Evolutionary conservation across 768 basidiomycete species (phyloP).

Genomic region (Podaxis carcinomalis): DNA sequence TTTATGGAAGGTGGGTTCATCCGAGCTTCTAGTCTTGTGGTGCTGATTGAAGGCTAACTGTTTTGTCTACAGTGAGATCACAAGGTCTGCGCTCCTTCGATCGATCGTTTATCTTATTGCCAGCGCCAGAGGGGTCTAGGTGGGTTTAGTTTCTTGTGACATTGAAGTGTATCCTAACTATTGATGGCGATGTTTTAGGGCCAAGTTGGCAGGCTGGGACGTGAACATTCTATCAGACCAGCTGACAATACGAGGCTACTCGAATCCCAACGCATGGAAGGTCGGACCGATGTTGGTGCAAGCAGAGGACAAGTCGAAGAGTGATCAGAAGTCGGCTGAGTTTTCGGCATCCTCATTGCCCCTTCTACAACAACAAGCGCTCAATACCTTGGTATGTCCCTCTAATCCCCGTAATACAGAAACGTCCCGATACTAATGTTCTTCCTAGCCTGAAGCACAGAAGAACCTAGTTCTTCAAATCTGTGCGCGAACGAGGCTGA

Average conservation of each 20-base stretch:
- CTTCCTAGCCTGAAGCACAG: slow-evolving; percentile 61
- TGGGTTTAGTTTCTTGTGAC: slow-evolving; percentile 37
- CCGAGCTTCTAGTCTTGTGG: neutral
- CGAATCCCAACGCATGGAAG: slow-evolving; percentile 75
- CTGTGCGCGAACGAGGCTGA: slow-evolving; percentile 72
- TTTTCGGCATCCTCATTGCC: slow-evolving; percentile 28
- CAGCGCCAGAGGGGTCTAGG: slow-evolving; percentile 79
- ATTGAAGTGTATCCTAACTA: slow-evolving; percentile 8
- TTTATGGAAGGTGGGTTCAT: slow-evolving; percentile 71
- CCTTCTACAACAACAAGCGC: slow-evolving; percentile 43
- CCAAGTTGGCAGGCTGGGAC: slow-evolving; percentile 83
- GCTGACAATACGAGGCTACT: slow-evolving; percentile 78
- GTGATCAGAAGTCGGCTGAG: slow-evolving; percentile 19
- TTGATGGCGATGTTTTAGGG: slow-evolving; percentile 36
- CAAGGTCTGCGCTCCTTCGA: slow-evolving; percentile 90
- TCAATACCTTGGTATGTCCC: slow-evolving; percentile 54
- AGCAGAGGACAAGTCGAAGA: slow-evolving; percentile 31
- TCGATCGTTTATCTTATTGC: slow-evolving; percentile 82
- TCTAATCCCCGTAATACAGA: neutral
- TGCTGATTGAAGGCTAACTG: slow-evolving; percentile 1
- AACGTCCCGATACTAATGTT: slow-evolving; percentile 2
- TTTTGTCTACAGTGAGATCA: slow-evolving; percentile 27
- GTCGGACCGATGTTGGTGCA: slow-evolving; percentile 74
- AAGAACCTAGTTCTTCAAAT: slow-evolving; percentile 67
- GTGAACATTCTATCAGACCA: slow-evolving; percentile 88